Evolutionary conservation across 345 rosid genomes (phyloP).

Genomic region (Viola odorata): DNA sequence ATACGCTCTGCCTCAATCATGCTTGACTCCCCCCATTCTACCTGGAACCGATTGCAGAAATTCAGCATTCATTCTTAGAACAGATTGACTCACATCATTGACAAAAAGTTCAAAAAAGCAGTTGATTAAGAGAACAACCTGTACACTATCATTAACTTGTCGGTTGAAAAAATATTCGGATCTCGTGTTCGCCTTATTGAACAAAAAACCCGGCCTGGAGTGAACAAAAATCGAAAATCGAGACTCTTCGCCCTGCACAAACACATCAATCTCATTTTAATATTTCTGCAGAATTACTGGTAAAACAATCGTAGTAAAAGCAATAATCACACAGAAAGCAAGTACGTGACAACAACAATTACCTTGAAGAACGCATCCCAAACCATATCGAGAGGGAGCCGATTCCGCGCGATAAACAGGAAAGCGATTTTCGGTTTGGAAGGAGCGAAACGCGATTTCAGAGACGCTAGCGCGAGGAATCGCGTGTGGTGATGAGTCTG

Average conservation of each 20-base stretch:
- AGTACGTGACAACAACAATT: not conserved
- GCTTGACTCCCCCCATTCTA: constrained; percentile 94
- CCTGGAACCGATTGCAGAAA: constrained; percentile 39
- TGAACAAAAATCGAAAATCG: constrained; percentile 83
- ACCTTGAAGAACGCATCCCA: constrained; percentile 90
- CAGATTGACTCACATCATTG: not conserved
- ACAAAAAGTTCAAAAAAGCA: not conserved
- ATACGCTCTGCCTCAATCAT: constrained; percentile 96
- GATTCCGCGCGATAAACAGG: constrained; percentile 79
- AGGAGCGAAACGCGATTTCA: constrained; percentile 32
- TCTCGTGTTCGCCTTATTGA: constrained; percentile 76
- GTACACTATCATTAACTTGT: constrained; percentile 84
- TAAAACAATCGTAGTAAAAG: too few relatives aligned
- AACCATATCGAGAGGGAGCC: constrained; percentile 72
- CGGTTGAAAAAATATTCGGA: constrained; percentile 63
- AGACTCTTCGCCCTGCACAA: constrained; percentile 65
- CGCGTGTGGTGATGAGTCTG: constrained; percentile 46
- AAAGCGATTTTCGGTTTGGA: constrained; percentile 66
- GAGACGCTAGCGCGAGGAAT: constrained; percentile 39
- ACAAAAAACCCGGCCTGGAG: constrained; percentile 87
- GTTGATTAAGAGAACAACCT: constrained; percentile 33
- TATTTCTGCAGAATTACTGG: too few relatives aligned
- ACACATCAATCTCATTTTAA: not conserved
- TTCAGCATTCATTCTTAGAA: not conserved
- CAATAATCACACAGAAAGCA: not conserved